Percentiles rank a stretch among this genome's conserved stretches.
These are phyloP conservation scores for Fusarium austroafricanum DNA, from an alignment of 2,329 filamentous ascomycete genomes.

Conservation along the genomic window DNA sequence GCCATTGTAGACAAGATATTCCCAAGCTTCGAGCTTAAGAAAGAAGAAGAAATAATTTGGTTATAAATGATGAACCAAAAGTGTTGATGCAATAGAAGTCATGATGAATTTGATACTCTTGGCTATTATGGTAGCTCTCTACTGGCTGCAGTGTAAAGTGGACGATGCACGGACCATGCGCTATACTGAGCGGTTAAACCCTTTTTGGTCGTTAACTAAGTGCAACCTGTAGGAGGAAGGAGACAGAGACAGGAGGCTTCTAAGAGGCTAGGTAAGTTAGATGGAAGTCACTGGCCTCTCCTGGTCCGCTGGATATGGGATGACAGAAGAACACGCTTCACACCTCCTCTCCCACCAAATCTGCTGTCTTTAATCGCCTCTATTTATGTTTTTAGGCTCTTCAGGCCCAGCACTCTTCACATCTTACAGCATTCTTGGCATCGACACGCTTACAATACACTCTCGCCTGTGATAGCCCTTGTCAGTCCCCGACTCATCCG, in stretches of 20 bases:
- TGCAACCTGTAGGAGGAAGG: slow-evolving; percentile 25
- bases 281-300: slow-evolving; percentile 16
- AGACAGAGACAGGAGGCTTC: slow-evolving; percentile 39
- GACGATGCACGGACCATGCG: slow-evolving; percentile 38
- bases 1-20: slow-evolving; percentile 47
- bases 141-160: slow-evolving; percentile 34
- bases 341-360: slow-evolving; percentile 31
- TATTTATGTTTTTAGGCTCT: background rate
- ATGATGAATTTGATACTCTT: slow-evolving; percentile 40
- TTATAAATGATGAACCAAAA: slow-evolving; percentile 17
- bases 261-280: slow-evolving; percentile 11
- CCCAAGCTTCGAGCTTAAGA: slow-evolving; percentile 17
- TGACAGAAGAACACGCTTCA: slow-evolving; percentile 33
- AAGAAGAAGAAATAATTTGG: background rate
- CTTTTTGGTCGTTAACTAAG: slow-evolving; percentile 18
- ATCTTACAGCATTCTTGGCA: background rate
- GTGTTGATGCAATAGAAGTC: slow-evolving; percentile 42
- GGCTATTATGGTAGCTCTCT: slow-evolving; percentile 27
- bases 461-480: slow-evolving; percentile 10
- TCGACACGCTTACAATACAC: slow-evolving; percentile 11
- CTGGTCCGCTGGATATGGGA: slow-evolving; percentile 4
- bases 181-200: slow-evolving; percentile 23
- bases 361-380: slow-evolving; percentile 5
- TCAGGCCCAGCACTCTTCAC: background rate
- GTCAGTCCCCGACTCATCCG: slow-evolving; percentile 34